Evolutionary conservation across 1,139 yeast genomes (phyloP), one percentile per base, ranked within the genome.

Genomic region (Blastobotrys petasosporus): DNA sequence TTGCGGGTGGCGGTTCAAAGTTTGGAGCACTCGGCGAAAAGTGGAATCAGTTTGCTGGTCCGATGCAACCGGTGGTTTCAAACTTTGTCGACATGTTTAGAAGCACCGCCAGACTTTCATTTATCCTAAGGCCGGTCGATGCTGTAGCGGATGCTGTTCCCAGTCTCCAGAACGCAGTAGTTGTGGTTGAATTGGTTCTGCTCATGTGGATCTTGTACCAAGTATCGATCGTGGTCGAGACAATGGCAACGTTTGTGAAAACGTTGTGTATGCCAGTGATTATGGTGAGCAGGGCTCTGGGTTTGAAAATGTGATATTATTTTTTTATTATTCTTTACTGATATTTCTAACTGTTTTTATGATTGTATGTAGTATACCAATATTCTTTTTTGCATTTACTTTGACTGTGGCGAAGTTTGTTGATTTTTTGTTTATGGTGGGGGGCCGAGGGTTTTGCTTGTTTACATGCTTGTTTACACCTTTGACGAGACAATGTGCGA

Each of bases 241-340:
- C 60, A 3, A 40, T 62, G 37, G 56, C 65, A 7, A 53, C 59
- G 9, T 60, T 58, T n/a, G 54, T 62, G 34, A 56, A 55, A 35
- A 51, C 62, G 1, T 38, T 60, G 8, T 61, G 65, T 46, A 52
- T 59, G 57, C 66, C 66, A n/a, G 59, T 61, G 13, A 59, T 62
- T 30, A 37, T 62, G 17, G 44, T 62, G 17, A 59, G 60, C 31
- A 55, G 60, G 17, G 32, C 58, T n/a, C 34, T 56, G 10, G 59
- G 59, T 7, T 17, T 44, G 12, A 44, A 44, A 15, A 34, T 34
- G 37, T 34, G 37, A 34, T 30, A 30, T 9, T 20, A 4, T 20
- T 20, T 20, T 20, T 20, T 20, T 20, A 20, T 20, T 20, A 20
- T 20, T 20, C 25, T 20, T 20, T 20, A 20, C 7, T 20, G 25